These are phyloP conservation scores for Leccinum colubrinum DNA, from an alignment of 1,284 basidiomycete genomes.

Conservation along the genomic window DNA sequence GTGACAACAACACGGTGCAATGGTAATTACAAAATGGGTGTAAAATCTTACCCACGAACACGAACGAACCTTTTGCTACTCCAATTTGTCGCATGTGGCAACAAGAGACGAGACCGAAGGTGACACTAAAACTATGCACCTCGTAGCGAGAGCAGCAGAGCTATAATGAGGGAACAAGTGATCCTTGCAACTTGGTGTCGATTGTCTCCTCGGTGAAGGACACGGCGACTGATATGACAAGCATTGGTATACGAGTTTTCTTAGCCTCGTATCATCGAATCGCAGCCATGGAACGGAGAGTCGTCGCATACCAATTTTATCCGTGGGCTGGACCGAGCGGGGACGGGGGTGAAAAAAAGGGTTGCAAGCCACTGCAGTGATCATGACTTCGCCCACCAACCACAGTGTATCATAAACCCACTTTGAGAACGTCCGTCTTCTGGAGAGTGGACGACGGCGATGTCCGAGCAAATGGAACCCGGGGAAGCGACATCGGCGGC, in stretches of 20 bases:
- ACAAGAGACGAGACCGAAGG: background rate
- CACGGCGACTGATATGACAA: background rate
- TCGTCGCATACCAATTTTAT: background rate
- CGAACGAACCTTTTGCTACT: background rate
- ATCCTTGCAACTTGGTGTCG: background rate
- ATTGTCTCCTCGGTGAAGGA: background rate
- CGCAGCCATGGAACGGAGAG: background rate
- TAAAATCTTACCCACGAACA: background rate
- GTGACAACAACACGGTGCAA: background rate
- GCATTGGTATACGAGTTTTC: background rate
- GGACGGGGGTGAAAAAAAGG: background rate
- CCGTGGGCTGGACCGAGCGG: background rate
- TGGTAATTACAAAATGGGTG: background rate
- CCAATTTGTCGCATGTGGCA: background rate
- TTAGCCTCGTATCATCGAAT: background rate
- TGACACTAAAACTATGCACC: background rate
- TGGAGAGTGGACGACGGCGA: background rate
- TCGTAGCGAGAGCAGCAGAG: background rate
- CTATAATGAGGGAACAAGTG: background rate
- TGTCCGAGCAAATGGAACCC: background rate
- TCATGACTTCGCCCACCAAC: background rate
- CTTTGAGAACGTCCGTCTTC: background rate
- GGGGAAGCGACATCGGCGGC: background rate
- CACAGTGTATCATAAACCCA: background rate
- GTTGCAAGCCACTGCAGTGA: background rate